Conservation (phyloP, 768 basidiomycete species). For the Termitomyces heimii region DNA sequence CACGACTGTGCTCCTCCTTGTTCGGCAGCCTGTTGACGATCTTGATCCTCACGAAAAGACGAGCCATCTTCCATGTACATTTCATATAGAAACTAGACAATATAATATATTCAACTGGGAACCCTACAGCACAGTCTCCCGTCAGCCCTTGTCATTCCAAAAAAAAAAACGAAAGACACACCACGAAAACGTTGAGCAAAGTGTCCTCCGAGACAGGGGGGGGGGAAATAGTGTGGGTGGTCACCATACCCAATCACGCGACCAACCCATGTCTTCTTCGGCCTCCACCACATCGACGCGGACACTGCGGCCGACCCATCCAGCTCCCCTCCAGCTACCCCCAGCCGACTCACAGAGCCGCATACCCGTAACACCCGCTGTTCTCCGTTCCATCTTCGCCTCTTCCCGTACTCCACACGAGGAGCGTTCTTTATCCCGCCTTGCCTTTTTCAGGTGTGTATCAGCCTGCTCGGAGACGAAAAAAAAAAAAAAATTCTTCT, state of each 20-base stretch:
- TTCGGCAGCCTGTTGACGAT: constrained; percentile 56
- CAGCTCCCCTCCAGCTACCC: constrained; percentile 26
- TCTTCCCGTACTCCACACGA: constrained; percentile 79
- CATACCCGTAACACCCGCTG: constrained; percentile 80
- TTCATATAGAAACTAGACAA: constrained; percentile 7
- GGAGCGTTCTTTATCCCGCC: constrained; percentile 76
- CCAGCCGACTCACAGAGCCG: constrained; percentile 46
- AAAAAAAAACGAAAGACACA: neutral
- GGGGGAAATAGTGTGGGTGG: neutral
- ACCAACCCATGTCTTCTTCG: constrained; percentile 35
- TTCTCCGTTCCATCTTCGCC: constrained; percentile 78
- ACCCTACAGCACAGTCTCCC: neutral
- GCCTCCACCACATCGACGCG: constrained; percentile 46
- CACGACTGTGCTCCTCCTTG: constrained; percentile 50
- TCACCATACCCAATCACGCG: constrained; percentile 12
- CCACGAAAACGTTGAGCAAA: neutral
- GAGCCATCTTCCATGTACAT: constrained; percentile 24
- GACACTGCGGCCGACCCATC: constrained; percentile 32
- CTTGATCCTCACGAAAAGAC: constrained; percentile 47
- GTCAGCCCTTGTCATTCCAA: neutral
- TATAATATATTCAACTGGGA: constrained; percentile 14
- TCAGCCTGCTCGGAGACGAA: constrained; percentile 1
- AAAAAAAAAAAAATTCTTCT: neutral
- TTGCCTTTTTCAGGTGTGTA: constrained; percentile 78
- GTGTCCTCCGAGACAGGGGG: no score